Conservation (phyloP, 257 asterid genomes). For the Nicotiana otophora region DNA sequence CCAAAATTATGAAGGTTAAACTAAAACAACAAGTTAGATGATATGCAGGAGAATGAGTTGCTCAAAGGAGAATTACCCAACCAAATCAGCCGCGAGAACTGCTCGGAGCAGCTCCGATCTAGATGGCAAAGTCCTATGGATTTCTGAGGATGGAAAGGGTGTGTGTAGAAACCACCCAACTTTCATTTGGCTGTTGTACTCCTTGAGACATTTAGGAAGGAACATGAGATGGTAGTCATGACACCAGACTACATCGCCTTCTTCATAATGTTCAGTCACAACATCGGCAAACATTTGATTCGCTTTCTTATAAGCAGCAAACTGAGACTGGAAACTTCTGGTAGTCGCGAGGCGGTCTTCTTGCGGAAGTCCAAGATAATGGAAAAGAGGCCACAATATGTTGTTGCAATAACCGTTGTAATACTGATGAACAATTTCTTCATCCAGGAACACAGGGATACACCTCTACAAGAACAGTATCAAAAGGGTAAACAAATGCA, state of each 20-base stretch:
- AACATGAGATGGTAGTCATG: slow-evolving; percentile 97
- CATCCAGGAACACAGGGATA: slow-evolving; percentile 90
- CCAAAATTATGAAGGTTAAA: neutral
- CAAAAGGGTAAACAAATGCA: neutral
- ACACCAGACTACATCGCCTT: slow-evolving; percentile 95
- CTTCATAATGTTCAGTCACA: slow-evolving; percentile 63
- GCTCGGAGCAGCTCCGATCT: slow-evolving; percentile 79
- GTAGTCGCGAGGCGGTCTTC: slow-evolving; percentile 94
- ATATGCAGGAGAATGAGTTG: slow-evolving; percentile 5
- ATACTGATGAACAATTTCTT: slow-evolving; percentile 87
- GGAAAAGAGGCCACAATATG: slow-evolving; percentile 88
- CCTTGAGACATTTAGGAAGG: slow-evolving; percentile 80
- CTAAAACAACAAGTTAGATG: neutral
- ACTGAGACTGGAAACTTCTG: slow-evolving; percentile 88
- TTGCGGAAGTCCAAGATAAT: slow-evolving; percentile 93
- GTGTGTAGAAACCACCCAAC: slow-evolving; percentile 98
- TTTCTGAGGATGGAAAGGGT: slow-evolving; percentile 95
- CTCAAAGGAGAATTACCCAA: slow-evolving; percentile 50
- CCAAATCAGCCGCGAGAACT: slow-evolving; percentile 85
- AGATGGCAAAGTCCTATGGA: slow-evolving; percentile 90
- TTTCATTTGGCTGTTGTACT: slow-evolving; percentile 66
- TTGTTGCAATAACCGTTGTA: slow-evolving; percentile 94
- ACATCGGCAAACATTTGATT: slow-evolving; percentile 96
- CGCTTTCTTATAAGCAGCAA: slow-evolving; percentile 78
- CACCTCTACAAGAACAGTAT: slow-evolving; percentile 53